Evolutionary conservation across 805 yeast genomes (phyloP).

Genomic region (Candida insectalens): DNA sequence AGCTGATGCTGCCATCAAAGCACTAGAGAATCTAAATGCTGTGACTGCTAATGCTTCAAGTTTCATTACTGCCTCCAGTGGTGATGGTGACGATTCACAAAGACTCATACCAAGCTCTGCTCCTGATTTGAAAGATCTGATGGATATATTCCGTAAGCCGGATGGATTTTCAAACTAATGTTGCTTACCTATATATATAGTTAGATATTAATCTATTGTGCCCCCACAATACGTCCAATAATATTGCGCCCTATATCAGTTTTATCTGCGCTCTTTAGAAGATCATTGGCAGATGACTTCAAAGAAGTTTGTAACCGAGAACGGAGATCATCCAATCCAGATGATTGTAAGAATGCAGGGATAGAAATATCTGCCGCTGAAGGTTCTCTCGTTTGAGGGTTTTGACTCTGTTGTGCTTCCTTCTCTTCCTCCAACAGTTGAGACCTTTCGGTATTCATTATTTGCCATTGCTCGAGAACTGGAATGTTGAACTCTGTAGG

Average conservation of each 20-base stretch:
- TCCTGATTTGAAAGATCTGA: too few relatives aligned
- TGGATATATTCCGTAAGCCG: too few relatives aligned
- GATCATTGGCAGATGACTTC: slow-evolving; percentile 18
- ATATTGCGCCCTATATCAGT: slow-evolving; percentile 23
- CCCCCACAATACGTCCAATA: slow-evolving; percentile 27
- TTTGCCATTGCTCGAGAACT: slow-evolving; percentile 57
- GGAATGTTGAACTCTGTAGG: slow-evolving; percentile 45
- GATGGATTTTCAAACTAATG: too few relatives aligned
- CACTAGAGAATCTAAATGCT: not conserved
- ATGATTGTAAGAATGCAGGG: slow-evolving; percentile 1
- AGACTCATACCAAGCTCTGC: too few relatives aligned
- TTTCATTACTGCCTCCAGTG: too few relatives aligned
- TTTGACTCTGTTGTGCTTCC: not conserved
- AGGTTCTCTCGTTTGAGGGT: not conserved
- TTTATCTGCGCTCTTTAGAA: slow-evolving; percentile 11
- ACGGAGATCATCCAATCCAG: slow-evolving; percentile 13
- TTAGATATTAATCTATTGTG: slow-evolving; percentile 11
- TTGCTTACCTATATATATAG: too few relatives aligned
- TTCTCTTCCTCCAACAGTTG: slow-evolving; percentile 10
- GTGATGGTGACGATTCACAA: too few relatives aligned
- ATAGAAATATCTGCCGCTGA: not conserved
- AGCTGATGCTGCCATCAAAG: not conserved
- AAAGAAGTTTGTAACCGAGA: slow-evolving; percentile 20
- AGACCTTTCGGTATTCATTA: slow-evolving; percentile 25
- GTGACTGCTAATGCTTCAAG: slow-evolving; percentile 1